Conservation (phyloP, 129 eudicot genomes). For the Pittosporum tobira region DNA sequence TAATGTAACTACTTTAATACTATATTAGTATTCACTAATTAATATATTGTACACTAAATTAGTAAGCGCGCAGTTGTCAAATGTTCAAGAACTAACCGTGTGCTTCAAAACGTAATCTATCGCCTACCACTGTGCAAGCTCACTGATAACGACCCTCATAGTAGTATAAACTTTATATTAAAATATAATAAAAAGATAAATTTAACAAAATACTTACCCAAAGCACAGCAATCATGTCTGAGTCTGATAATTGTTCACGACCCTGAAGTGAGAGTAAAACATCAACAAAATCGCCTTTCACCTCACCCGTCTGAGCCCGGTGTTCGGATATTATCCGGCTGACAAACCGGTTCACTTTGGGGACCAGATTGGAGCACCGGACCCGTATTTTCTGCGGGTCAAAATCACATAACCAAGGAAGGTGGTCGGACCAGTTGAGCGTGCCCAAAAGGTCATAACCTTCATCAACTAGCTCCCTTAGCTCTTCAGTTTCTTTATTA, state of each 20-base stretch:
- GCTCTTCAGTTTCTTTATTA: conserved; percentile 34
- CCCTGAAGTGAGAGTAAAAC: conserved; percentile 71
- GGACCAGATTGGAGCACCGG: conserved; percentile 68
- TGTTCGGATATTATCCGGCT: conserved; percentile 57
- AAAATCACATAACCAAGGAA: conserved; percentile 56
- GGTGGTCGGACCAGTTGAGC: conserved; percentile 82
- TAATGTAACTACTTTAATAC: no score
- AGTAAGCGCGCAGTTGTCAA: no score
- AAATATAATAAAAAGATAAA: neutral
- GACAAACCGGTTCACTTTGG: conserved; percentile 62
- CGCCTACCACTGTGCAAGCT: no score
- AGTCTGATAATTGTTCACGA: conserved; percentile 54
- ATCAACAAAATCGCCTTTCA: conserved; percentile 51
- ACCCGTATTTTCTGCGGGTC: conserved; percentile 61
- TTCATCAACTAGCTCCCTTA: conserved; percentile 59
- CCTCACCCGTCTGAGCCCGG: conserved; percentile 17
- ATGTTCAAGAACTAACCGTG: no score
- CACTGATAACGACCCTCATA: no score
- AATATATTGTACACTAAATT: no score
- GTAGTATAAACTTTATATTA: no score
- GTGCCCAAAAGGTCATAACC: conserved; percentile 76
- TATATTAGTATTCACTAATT: no score
- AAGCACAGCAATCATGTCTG: conserved; percentile 88
- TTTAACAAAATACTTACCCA: conserved; percentile 47
- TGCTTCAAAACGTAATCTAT: no score